These are phyloP conservation scores for Cymbidium sinense DNA, from an alignment of 106 monocot genomes.

Conservation along the genomic window DNA sequence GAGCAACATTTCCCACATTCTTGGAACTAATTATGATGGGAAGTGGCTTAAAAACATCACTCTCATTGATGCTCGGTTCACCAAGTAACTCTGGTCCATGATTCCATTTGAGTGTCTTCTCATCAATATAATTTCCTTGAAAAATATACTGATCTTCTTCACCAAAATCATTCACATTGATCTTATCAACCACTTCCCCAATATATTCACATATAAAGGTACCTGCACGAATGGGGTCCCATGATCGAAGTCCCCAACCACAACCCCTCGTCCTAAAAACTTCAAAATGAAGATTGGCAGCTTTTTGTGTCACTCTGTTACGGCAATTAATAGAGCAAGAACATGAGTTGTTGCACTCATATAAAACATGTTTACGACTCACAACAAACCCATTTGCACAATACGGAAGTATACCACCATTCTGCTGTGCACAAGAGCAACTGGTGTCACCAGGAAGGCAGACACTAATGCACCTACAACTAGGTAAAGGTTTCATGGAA, in stretches of 20 bases:
- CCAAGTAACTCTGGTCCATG: slow-evolving; percentile 64
- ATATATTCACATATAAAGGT: slow-evolving; percentile 67
- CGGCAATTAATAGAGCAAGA: slow-evolving; percentile 46
- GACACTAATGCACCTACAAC: slow-evolving; percentile 45
- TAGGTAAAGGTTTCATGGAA: slow-evolving; percentile 22
- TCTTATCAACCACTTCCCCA: slow-evolving; percentile 52
- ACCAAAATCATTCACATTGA: slow-evolving; percentile 25
- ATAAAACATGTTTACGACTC: slow-evolving; percentile 50
- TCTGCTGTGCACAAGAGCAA: slow-evolving; percentile 45
- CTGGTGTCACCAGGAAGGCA: slow-evolving; percentile 52
- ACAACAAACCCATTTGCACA: slow-evolving; percentile 49
- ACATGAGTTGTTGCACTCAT: slow-evolving; percentile 58
- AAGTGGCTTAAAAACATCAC: slow-evolving; percentile 25
- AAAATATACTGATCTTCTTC: slow-evolving; percentile 64
- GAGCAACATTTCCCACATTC: slow-evolving; percentile 58
- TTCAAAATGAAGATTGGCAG: slow-evolving; percentile 55
- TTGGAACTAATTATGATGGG: slow-evolving; percentile 53
- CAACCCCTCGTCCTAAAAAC: slow-evolving; percentile 61
- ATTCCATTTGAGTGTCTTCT: slow-evolving; percentile 64
- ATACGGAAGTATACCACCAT: slow-evolving; percentile 69
- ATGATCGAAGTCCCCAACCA: slow-evolving; percentile 78
- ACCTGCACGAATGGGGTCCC: slow-evolving; percentile 69
- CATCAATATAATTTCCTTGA: slow-evolving; percentile 22
- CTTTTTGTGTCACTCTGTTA: slow-evolving; percentile 56
- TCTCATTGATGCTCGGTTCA: slow-evolving; percentile 35